Conservation (phyloP, 306 rosid species). For the Rosa lucieae region DNA sequence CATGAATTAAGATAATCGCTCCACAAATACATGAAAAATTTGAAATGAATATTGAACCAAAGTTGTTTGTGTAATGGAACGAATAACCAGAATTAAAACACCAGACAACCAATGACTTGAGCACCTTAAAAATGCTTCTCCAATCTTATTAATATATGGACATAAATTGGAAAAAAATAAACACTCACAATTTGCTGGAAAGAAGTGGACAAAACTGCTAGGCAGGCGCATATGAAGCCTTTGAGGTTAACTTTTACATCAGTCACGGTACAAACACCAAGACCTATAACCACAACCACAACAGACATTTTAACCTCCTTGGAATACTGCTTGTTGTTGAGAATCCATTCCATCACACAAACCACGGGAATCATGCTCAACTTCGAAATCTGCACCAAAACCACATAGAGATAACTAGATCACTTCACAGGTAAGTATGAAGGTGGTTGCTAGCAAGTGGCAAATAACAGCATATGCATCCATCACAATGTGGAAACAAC, state of each 20-base stretch:
- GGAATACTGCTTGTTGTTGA: slow-evolving; percentile 74
- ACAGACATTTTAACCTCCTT: slow-evolving; percentile 79
- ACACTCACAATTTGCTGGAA: slow-evolving; percentile 92
- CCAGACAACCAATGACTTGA: neutral
- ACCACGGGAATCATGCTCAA: slow-evolving; percentile 99
- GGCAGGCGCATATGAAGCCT: slow-evolving; percentile 69
- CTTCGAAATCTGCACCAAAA: slow-evolving; percentile 69
- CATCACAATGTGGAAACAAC: neutral
- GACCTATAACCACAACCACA: slow-evolving; percentile 81
- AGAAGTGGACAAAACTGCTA: slow-evolving; percentile 81
- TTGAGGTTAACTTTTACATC: slow-evolving; percentile 88
- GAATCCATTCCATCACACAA: slow-evolving; percentile 92
- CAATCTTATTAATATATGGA: neutral
- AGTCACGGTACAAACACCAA: slow-evolving; percentile 89
- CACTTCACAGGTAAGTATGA: too few relatives aligned
- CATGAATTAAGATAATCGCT: slow-evolving; percentile 7
- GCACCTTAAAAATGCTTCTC: neutral
- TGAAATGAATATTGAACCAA: neutral
- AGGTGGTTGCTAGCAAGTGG: too few relatives aligned
- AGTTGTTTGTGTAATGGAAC: neutral
- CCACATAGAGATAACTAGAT: neutral
- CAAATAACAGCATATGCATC: too few relatives aligned
- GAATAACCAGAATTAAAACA: neutral
- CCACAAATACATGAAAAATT: slow-evolving; percentile 9
- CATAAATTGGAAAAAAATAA: neutral